These are phyloP conservation scores for Amylocarpus encephaloides DNA, from an alignment of 2,329 filamentous ascomycete species.

Conservation along the genomic window DNA sequence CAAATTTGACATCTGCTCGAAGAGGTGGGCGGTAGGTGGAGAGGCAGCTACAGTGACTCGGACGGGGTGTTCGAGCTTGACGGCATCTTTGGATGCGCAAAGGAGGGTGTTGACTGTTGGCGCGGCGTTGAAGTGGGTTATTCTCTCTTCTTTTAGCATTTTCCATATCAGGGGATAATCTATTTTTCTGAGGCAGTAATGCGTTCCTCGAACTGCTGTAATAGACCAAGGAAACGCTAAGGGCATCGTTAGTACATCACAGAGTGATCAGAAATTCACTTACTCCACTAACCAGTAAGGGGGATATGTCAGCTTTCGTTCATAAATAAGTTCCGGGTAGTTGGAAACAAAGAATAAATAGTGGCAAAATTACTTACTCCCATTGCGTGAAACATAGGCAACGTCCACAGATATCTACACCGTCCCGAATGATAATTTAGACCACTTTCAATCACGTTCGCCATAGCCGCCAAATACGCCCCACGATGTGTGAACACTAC, in stretches of 20 bases:
- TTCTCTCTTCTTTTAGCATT: conserved; percentile 73
- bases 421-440: conserved; percentile 64
- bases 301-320: neutral
- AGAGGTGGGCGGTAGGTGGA: conserved; percentile 82
- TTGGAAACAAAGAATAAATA: neutral
- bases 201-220: conserved; percentile 88
- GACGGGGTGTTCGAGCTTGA: conserved; percentile 61
- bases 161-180: conserved; percentile 92
- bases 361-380: conserved; percentile 33
- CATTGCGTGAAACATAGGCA: conserved; percentile 75
- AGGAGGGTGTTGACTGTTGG: conserved; percentile 95
- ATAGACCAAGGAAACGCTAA: conserved; percentile 85
- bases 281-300: conserved; percentile 7
- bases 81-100: conserved; percentile 72
- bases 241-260: conserved; percentile 24
- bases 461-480: conserved; percentile 76
- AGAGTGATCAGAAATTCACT: neutral
- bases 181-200: conserved; percentile 90
- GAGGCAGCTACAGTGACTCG: conserved; percentile 88
- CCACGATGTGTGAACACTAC: conserved; percentile 88
- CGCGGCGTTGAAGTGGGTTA: conserved; percentile 94
- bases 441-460: conserved; percentile 81
- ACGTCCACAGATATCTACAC: conserved; percentile 82
- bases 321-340: neutral
- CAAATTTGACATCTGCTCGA: conserved; percentile 76